A percentile compares a stretch with the other conserved stretches of the same genome.
phyloP scores from a whole-genome alignment of 1,284 basidiomycete species.

The Cryptococcus sp. region DNA sequence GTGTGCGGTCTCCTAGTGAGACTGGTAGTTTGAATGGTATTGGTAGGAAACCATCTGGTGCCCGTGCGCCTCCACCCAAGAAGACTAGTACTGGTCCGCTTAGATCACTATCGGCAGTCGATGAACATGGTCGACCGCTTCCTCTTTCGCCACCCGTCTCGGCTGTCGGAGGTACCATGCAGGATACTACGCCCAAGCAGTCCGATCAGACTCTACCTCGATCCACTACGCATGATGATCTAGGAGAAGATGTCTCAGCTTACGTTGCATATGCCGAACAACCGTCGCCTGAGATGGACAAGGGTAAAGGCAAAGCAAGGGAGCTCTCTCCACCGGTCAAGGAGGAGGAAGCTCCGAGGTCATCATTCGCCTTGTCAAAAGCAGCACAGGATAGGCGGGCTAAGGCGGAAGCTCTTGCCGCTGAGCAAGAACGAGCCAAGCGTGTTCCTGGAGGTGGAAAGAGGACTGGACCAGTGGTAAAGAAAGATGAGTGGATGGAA shows the following conservation, averaged over 20 bases:
- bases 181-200: neutral
- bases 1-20: conserved; percentile 7
- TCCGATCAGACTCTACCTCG: conserved; percentile 1
- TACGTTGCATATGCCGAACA: conserved; percentile 39
- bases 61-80: conserved; percentile 63
- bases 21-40: neutral
- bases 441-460: conserved; percentile 42
- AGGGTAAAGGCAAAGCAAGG: conserved; percentile 1
- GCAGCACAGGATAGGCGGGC: conserved; percentile 76
- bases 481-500: conserved; percentile 10
- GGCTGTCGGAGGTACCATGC: too few species aligned
- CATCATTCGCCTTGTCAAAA: conserved; percentile 78
- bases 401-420: conserved; percentile 60
- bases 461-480: conserved; percentile 9
- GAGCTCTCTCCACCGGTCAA: conserved; percentile 11
- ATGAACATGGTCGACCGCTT: conserved; percentile 2
- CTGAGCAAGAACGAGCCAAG: conserved; percentile 67
- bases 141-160: neutral
- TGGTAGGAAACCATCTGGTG: conserved; percentile 60
- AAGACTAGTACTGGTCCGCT: conserved; percentile 10
- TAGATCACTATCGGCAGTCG: conserved; percentile 15
- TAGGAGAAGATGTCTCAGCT: conserved; percentile 35
- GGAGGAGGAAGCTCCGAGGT: conserved; percentile 47
- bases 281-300: conserved; percentile 20
- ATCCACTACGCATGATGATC: conserved; percentile 16